Base-by-base conservation (phyloP, 176 grass and related monocot species). In the Elymus sibiricus region DNA sequence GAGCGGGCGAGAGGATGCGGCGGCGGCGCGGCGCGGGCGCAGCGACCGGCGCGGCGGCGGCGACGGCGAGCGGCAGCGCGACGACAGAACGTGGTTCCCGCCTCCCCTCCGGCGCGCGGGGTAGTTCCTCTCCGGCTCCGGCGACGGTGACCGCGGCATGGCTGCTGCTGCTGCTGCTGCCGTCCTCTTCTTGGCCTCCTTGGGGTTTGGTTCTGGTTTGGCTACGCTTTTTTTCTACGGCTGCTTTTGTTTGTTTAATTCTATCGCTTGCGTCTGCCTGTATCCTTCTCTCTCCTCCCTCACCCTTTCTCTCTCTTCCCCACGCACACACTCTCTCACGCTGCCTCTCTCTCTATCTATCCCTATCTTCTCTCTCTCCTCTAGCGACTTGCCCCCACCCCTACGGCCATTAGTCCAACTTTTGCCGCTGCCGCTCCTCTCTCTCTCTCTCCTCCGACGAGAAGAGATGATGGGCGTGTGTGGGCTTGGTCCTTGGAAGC, bases 131-230 rank as follows among this genome's bases (percentile, higher is more conserved):
- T 83, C 89, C 86, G 89, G 82, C 70, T 86, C 69, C 80, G 92
- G 40, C 74, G 92, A 42, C 84, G 84, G 22, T 91, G 91, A 64
- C 94, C 89, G 35, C 94, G 91, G 76, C 94, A 90, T 88, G 83
- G 87, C 70, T 88, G 85, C 82, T 82, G 91, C 11, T 71, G 64
- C 6, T 38, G 69, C 43, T 75, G 88, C 77, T 88, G 85, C 87
- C 87, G 91, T 86, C 90, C 84, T 82, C 87, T 74, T 79, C 89
- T 87, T 83, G 78, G 47, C 82, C 73, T 86, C 78, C 86, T 81
- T 93, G 85, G 87, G 91, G 73, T 87, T 86, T 88, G 86, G 58
- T 71, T 87, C 21, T 47, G 19, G 64, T n/a, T 83, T 79, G 43
- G 15, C 78, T 70, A 78, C 34, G 85, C 37, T 89, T 83, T 86